Evolutionary conservation across 345 rosid species (phyloP).

Genomic region (Toxicodendron radicans): DNA sequence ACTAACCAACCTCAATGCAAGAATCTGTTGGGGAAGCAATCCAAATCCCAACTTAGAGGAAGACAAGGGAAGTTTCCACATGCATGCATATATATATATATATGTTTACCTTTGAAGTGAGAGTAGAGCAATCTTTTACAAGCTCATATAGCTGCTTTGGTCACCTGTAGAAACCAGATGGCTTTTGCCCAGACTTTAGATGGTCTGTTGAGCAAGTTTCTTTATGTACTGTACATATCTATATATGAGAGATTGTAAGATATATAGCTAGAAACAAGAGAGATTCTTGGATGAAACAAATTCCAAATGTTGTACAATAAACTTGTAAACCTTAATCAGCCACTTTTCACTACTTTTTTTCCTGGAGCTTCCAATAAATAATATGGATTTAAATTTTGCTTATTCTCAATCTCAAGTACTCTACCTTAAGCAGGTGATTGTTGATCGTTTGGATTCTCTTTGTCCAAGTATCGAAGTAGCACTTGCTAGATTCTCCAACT

Average conservation of each 20-base stretch:
- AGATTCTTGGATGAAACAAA: constrained; percentile 15
- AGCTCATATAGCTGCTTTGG: constrained; percentile 1
- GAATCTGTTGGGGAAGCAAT: not conserved
- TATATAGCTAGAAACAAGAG: constrained; percentile 4
- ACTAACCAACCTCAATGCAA: constrained; percentile 15
- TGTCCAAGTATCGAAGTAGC: not conserved
- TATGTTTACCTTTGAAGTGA: constrained; percentile 7
- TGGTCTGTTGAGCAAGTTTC: constrained; percentile 5
- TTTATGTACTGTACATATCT: not conserved
- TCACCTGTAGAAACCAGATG: constrained; percentile 1
- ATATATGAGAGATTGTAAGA: not conserved
- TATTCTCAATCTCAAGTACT: not conserved
- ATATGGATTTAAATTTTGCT: not conserved
- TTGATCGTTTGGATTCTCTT: not conserved
- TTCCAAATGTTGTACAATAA: constrained; percentile 12
- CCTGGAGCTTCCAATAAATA: not conserved
- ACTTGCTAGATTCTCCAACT: not conserved
- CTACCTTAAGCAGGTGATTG: not conserved
- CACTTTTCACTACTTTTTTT: not conserved
- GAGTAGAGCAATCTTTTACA: not conserved
- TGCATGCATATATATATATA: no score
- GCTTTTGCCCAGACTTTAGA: not conserved
- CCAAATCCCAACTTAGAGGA: constrained; percentile 7
- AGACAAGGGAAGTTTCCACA: constrained; percentile 5
- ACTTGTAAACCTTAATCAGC: constrained; percentile 5